Base-by-base conservation (phyloP, 352 stramenopile genomes). In the Elongisporangium anandrum region DNA sequence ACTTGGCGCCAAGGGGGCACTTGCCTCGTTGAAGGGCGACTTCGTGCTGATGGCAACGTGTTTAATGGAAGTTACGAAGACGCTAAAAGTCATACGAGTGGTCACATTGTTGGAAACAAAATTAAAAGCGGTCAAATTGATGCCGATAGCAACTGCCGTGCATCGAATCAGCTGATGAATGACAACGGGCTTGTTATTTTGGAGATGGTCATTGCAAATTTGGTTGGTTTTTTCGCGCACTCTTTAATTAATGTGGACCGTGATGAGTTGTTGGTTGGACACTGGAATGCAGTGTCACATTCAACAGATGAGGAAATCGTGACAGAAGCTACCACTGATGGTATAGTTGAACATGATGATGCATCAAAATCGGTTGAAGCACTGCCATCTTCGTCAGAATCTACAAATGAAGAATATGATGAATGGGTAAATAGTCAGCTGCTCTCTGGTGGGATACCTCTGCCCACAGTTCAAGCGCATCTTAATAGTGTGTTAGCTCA, bases 1-100 rank as follows among this genome's bases (percentile, higher is more conserved):
- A 94, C 81, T 9, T 95, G 87, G 87, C 77, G 83, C 2, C 87
- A 95, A 70, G 85, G 87, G 51, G 85, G 87, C n/a, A 95, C 87
- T 4, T 95, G 87, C 51, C 70, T 95, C 20, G 85, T 95, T 2
- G 78, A 94, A 60, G 87, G 87, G 15, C 70, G 87, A 39, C 59
- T 95, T 21, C 79, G 85, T 52, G 77, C 81, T 38, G 87, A 95
- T 54, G 85, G 85, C 12, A 71, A 59, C 8, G 73, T 79, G 47
- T 95, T 95, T 41, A 79, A 70, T 47, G 87, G 87, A 23, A 89
- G 66, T 47, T 95, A 95, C 41, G 85, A 95, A 77, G 87, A 95
- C 58, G 85, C 87, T 6, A 95, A 94, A 49, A 94, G 85, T 41
- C 85, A 93, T 57, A 95, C 87, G 12, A 91, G 81, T 57, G 87